These are phyloP conservation scores for Talaromyces wortmannii DNA, from an alignment of 495 filamentous ascomycete genomes.

Conservation along the genomic window DNA sequence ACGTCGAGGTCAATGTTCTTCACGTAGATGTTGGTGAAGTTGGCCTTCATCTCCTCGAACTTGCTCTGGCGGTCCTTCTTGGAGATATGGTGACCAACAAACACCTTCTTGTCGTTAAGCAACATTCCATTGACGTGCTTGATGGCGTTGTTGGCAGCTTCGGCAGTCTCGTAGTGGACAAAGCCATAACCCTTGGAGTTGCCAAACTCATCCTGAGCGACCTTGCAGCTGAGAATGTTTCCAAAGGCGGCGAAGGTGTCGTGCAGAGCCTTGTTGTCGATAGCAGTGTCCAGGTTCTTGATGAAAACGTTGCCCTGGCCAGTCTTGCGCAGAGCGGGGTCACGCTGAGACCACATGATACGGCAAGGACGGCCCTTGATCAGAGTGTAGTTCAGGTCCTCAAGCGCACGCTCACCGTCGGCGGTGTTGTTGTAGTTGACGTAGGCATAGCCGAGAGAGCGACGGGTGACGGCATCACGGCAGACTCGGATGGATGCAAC, in stretches of 20 bases:
- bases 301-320: conserved; percentile 99
- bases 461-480: conserved; percentile 97
- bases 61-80: conserved; percentile 99
- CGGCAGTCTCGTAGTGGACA: conserved; percentile 99
- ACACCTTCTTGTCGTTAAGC: conserved; percentile 99
- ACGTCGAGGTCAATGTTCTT: conserved; percentile 92
- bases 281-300: conserved; percentile 97
- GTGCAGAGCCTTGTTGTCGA: conserved; percentile 99
- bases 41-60: conserved; percentile 99
- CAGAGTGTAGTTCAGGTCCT: conserved; percentile 99
- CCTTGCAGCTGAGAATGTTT: conserved; percentile 99
- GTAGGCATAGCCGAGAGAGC: conserved; percentile 98
- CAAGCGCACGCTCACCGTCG: conserved; percentile 95
- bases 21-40: conserved; percentile 99
- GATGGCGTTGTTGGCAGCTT: conserved; percentile 94
- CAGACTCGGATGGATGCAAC: conserved; percentile 99
- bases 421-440: conserved; percentile 98
- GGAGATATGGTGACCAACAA: conserved; percentile 97
- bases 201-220: conserved; percentile 92
- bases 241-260: conserved; percentile 99
- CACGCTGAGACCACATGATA: conserved; percentile 99
- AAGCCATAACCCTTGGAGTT: conserved; percentile 99
- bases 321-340: conserved; percentile 97
- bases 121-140: conserved; percentile 99
- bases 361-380: conserved; percentile 99